Percentiles rank a stretch among this genome's conserved stretches.
phyloP scores from a whole-genome alignment of 2,329 filamentous ascomycete species.

The Geoglossum cookeanum region DNA sequence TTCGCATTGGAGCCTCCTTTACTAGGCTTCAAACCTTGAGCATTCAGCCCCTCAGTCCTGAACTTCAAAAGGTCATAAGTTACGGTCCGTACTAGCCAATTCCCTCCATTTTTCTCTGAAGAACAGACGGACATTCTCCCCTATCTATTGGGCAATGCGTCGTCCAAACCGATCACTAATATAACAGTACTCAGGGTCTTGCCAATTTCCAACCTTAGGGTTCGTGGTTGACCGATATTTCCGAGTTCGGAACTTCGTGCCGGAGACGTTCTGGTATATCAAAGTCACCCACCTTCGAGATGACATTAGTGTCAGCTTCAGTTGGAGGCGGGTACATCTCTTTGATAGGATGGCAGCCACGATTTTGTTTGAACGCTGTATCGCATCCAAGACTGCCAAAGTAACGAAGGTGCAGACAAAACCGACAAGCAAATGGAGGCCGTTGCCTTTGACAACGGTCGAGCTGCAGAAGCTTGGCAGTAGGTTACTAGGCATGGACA shows the following conservation, averaged over 20 bases:
- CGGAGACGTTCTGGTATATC: slow-evolving; percentile 86
- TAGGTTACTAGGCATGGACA: slow-evolving; percentile 72
- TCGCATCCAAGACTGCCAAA: slow-evolving; percentile 54
- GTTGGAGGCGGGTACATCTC: slow-evolving; percentile 62
- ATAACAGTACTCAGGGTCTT: slow-evolving; percentile 43
- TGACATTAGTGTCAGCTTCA: slow-evolving; percentile 61
- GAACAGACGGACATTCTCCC: slow-evolving; percentile 8
- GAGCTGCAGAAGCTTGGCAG: slow-evolving; percentile 94
- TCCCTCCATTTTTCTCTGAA: not conserved
- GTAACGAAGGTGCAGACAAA: slow-evolving; percentile 79
- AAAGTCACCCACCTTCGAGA: slow-evolving; percentile 64
- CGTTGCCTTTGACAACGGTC: slow-evolving; percentile 81
- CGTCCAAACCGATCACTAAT: slow-evolving; percentile 1
- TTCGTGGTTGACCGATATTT: slow-evolving; percentile 97
- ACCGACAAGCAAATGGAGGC: slow-evolving; percentile 85
- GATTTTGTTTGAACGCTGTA: slow-evolving; percentile 70
- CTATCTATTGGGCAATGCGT: not conserved
- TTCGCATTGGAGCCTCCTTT: slow-evolving; percentile 83
- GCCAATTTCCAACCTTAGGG: slow-evolving; percentile 88
- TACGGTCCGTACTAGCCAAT: slow-evolving; percentile 33
- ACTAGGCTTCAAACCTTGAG: slow-evolving; percentile 71
- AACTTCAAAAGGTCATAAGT: slow-evolving; percentile 50
- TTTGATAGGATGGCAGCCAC: slow-evolving; percentile 73
- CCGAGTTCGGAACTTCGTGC: slow-evolving; percentile 79
- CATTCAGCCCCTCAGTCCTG: slow-evolving; percentile 51